Conservation (phyloP, 1,139 yeast genomes). For the Pneumocystis carinii region DNA sequence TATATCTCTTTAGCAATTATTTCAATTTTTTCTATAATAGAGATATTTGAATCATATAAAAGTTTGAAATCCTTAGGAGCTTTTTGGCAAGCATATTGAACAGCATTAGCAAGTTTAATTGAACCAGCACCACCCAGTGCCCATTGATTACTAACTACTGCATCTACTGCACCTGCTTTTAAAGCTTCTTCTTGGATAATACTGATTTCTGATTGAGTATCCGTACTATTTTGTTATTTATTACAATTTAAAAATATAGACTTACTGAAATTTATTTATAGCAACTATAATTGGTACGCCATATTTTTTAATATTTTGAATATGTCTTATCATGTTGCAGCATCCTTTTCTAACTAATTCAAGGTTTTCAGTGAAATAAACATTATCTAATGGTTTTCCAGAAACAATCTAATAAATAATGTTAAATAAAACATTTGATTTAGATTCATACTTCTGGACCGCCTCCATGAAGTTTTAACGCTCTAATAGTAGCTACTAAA, state of each 20-base stretch:
- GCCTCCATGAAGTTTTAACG: slow-evolving; percentile 94
- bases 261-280: slow-evolving; percentile 63
- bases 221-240: slow-evolving; percentile 29
- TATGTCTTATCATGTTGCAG: slow-evolving; percentile 82
- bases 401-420: slow-evolving; percentile 40
- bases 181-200: slow-evolving; percentile 71
- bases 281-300: slow-evolving; percentile 95
- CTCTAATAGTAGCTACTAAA: slow-evolving; percentile 93
- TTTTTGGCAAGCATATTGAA: slow-evolving; percentile 53
- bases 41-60: slow-evolving; percentile 50
- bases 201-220: slow-evolving; percentile 68
- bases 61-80: slow-evolving; percentile 44
- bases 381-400: slow-evolving; percentile 79
- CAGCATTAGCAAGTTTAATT: slow-evolving; percentile 70
- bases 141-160: slow-evolving; percentile 94
- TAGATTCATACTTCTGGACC: slow-evolving; percentile 57
- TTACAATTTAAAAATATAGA: not conserved
- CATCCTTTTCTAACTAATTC: slow-evolving; percentile 77
- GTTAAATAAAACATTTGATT: not conserved
- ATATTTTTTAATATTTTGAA: slow-evolving; percentile 67
- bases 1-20: slow-evolving; percentile 82
- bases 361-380: slow-evolving; percentile 69
- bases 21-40: slow-evolving; percentile 71
- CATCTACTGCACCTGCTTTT: slow-evolving; percentile 90
- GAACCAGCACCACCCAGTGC: slow-evolving; percentile 97